Conservation (phyloP, 352 stramenopile genomes). For the Globisporangium apiculatum region DNA sequence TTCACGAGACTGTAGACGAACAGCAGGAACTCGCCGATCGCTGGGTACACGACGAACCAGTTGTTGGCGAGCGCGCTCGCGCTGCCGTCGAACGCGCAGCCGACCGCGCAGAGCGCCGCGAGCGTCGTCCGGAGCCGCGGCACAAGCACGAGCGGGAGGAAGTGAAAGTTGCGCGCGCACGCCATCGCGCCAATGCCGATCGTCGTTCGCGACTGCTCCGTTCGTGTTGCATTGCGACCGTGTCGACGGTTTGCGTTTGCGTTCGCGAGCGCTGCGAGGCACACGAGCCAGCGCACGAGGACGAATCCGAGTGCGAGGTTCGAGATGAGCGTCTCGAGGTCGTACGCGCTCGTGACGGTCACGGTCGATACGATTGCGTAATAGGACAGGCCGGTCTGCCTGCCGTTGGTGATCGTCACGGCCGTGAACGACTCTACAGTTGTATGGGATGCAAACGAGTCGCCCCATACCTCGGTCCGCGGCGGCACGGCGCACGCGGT, state of each 20-base stretch:
- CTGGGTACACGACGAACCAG: constrained; percentile 24
- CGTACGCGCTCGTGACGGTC: constrained; percentile 18
- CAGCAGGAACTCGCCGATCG: constrained; percentile 16
- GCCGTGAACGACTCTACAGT: constrained; percentile 13
- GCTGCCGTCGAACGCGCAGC: constrained; percentile 14
- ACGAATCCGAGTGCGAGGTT: constrained; percentile 21
- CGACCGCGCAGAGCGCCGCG: constrained; percentile 12
- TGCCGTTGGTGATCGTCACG: constrained; percentile 15
- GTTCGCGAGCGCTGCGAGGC: constrained; percentile 16
- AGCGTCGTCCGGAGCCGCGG: constrained; percentile 13
- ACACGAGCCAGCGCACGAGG: constrained; percentile 24
- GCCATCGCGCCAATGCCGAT: constrained; percentile 14
- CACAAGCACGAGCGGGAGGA: constrained; percentile 16
- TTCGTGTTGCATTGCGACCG: background rate
- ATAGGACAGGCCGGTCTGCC: constrained; percentile 14
- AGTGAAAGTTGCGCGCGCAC: constrained; percentile 16
- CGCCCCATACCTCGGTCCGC: constrained; percentile 7
- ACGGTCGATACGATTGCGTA: constrained; percentile 3
- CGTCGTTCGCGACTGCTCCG: background rate
- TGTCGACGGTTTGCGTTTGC: background rate
- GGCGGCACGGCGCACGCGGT: constrained; percentile 1
- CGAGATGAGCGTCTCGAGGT: constrained; percentile 24
- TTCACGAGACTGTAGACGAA: constrained; percentile 23
- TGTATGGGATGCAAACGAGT: constrained; percentile 5
- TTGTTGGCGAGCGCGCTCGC: constrained; percentile 11